phyloP scores from a whole-genome alignment of 768 basidiomycete species.

The Dioszegia hungarica region DNA sequence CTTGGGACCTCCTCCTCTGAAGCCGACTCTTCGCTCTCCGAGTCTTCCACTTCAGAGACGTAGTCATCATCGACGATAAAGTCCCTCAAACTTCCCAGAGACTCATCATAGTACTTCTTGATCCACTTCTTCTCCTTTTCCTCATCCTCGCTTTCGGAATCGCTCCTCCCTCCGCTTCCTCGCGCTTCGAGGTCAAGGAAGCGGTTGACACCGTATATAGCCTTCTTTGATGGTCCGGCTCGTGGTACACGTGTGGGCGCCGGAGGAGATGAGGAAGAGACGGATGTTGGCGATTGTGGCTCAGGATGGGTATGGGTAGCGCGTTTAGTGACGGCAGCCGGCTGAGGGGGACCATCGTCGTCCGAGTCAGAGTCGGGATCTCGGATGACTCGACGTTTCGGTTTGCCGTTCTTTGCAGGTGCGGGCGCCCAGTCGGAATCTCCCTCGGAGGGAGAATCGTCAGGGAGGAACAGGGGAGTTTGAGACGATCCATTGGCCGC shows the following conservation, averaged over 20 bases:
- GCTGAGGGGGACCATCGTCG: not conserved
- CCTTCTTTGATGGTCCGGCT: not conserved
- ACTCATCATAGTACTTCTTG: slow-evolving; percentile 20
- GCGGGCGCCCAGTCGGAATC: not conserved
- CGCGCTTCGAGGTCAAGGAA: slow-evolving; percentile 2
- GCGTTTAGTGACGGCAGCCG: not conserved
- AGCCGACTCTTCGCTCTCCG: slow-evolving; percentile 7
- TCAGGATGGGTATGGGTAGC: not conserved
- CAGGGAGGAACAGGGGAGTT: not conserved
- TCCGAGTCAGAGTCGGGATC: slow-evolving; percentile 4
- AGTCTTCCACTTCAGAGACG: slow-evolving; percentile 10
- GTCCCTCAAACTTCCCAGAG: slow-evolving; percentile 29
- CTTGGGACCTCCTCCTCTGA: not conserved
- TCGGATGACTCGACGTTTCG: not conserved
- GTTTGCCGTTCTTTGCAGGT: not conserved
- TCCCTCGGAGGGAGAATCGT: not conserved
- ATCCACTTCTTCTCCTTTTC: slow-evolving; percentile 7
- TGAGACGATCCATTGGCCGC: not conserved
- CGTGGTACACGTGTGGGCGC: not conserved
- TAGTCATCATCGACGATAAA: slow-evolving; percentile 45
- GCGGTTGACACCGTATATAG: not conserved
- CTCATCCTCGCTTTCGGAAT: slow-evolving; percentile 6
- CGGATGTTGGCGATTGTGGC: not conserved
- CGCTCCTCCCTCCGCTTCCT: not conserved
- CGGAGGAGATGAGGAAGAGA: not conserved